Conservation (phyloP, 257 asterid species). For the Solanum clarkiae region DNA sequence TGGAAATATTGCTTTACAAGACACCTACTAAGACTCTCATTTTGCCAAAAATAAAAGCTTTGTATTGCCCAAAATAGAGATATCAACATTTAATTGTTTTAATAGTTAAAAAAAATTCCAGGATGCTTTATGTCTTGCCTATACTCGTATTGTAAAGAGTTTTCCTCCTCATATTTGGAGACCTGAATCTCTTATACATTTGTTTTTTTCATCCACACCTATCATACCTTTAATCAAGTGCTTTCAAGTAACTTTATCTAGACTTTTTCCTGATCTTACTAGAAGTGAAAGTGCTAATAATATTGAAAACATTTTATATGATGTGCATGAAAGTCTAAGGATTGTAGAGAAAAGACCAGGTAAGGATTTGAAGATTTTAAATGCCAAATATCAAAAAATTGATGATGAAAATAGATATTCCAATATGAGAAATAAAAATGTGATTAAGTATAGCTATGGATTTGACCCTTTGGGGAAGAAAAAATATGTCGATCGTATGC, state of each 20-base stretch:
- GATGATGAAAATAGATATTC: slow-evolving; percentile 15
- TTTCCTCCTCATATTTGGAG: slow-evolving; percentile 78
- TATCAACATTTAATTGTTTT: neutral
- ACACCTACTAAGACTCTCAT: no score
- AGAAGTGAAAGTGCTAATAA: slow-evolving; percentile 23
- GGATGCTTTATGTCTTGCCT: slow-evolving; percentile 75
- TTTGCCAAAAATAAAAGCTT: no score
- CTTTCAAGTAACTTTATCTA: slow-evolving; percentile 57
- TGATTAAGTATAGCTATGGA: slow-evolving; percentile 8
- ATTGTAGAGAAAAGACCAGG: slow-evolving; percentile 49
- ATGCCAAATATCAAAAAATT: slow-evolving; percentile 51
- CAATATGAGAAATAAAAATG: slow-evolving; percentile 17
- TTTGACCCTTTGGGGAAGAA: slow-evolving; percentile 25
- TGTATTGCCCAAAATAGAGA: no score
- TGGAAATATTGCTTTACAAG: no score
- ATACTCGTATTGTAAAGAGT: slow-evolving; percentile 53
- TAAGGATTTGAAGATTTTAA: slow-evolving; percentile 24
- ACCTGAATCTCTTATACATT: slow-evolving; percentile 62
- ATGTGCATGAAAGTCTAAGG: slow-evolving; percentile 20
- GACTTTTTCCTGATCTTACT: slow-evolving; percentile 43
- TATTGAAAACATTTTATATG: slow-evolving; percentile 9
- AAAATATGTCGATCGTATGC: slow-evolving; percentile 52
- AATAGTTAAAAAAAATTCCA: slow-evolving; percentile 10
- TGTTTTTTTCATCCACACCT: slow-evolving; percentile 54
- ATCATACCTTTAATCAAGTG: slow-evolving; percentile 46